Conservation (phyloP, 192 early-diverging fungal genomes). For the Coemansia sp. region DNA sequence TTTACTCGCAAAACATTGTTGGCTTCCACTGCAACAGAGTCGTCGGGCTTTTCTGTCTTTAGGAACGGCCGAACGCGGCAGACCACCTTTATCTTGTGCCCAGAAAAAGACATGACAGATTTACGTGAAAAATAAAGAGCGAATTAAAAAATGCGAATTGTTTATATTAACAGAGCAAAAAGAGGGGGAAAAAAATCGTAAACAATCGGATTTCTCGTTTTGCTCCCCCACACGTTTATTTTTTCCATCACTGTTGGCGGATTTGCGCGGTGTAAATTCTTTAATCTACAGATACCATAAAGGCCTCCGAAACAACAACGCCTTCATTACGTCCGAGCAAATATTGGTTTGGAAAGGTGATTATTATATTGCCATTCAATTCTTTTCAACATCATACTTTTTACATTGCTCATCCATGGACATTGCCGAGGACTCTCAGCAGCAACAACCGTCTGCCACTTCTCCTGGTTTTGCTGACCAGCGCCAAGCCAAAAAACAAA, state of each 20-base stretch:
- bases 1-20: slow-evolving; percentile 55
- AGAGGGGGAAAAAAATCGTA: slow-evolving; percentile 17
- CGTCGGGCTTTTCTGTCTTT: slow-evolving; percentile 57
- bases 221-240: background rate
- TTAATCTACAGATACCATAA: slow-evolving; percentile 1
- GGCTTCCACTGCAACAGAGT: slow-evolving; percentile 43
- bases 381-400: no score
- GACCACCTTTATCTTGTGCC: slow-evolving; percentile 61
- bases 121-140: background rate
- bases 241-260: no score
- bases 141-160: background rate
- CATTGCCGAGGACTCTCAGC: background rate
- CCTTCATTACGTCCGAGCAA: no score
- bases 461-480: background rate
- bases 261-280: slow-evolving; percentile 10
- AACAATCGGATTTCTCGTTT: slow-evolving; percentile 10
- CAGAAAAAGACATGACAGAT: slow-evolving; percentile 14
- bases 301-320: no score
- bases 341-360: no score
- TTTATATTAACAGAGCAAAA: slow-evolving; percentile 5
- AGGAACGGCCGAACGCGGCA: slow-evolving; percentile 67
- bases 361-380: no score
- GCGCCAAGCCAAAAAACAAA: slow-evolving; percentile 12
- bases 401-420: background rate
- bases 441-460: background rate